phyloP scores from a whole-genome alignment of 352 stramenopile genomes.

The Phytophthora hybrid region DNA sequence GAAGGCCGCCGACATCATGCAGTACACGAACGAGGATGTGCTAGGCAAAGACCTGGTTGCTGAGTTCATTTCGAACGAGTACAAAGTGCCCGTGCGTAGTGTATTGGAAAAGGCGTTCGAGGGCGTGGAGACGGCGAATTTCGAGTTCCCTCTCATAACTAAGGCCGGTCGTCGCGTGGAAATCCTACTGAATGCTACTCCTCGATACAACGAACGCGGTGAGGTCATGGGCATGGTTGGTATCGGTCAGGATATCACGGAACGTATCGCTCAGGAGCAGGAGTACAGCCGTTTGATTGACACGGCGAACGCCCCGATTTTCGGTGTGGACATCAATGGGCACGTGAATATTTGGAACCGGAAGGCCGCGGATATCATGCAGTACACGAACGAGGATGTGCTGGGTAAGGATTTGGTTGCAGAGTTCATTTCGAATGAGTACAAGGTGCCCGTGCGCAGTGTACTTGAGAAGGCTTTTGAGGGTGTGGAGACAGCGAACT shows the following conservation, averaged over 20 bases:
- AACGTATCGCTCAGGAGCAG: constrained; percentile 73
- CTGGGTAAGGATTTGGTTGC: constrained; percentile 69
- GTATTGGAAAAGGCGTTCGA: constrained; percentile 40
- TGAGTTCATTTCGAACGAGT: constrained; percentile 66
- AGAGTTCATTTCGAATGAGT: constrained; percentile 66
- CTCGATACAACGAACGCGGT: constrained; percentile 26
- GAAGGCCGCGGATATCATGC: constrained; percentile 69
- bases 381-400: constrained; percentile 76
- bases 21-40: constrained; percentile 54
- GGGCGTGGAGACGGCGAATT: constrained; percentile 56
- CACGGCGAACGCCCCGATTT: constrained; percentile 85
- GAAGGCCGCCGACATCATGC: constrained; percentile 61
- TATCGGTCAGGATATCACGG: constrained; percentile 37
- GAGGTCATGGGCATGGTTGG: constrained; percentile 31
- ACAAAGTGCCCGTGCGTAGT: constrained; percentile 40
- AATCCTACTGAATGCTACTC: constrained; percentile 32
- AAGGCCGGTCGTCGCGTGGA: constrained; percentile 29
- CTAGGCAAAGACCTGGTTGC: constrained; percentile 65
- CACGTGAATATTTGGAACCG: constrained; percentile 72
- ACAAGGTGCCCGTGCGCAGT: constrained; percentile 41
- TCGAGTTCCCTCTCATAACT: constrained; percentile 50
- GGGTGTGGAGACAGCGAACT: constrained; percentile 52
- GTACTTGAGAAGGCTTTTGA: constrained; percentile 54
- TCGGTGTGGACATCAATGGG: constrained; percentile 54
- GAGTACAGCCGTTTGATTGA: constrained; percentile 82